Percentiles rank a stretch among this genome's conserved stretches.
phyloP scores from a whole-genome alignment of 2,329 filamentous ascomycete species.

The Tolypocladium inflatum region DNA sequence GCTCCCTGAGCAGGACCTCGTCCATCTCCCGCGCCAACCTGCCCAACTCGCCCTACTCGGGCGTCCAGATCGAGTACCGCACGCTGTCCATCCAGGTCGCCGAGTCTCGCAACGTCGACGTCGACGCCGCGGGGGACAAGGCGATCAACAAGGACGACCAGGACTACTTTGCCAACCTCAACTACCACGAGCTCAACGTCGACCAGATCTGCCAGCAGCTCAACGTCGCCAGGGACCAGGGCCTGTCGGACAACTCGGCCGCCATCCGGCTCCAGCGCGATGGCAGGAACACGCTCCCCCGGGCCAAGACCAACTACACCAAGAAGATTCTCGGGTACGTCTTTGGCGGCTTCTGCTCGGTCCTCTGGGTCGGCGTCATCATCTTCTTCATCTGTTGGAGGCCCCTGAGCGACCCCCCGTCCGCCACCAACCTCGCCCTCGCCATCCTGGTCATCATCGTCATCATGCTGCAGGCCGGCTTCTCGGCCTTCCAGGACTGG shows the following conservation, averaged over 20 bases:
- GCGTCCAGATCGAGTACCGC: conserved; percentile 29
- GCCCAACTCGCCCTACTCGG: conserved; percentile 20
- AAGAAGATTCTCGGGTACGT: conserved; percentile 31
- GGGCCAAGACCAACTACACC: conserved; percentile 30
- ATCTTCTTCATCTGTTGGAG: conserved; percentile 39
- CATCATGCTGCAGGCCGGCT: conserved; percentile 34
- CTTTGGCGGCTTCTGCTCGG: conserved; percentile 37
- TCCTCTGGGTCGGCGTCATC: conserved; percentile 35
- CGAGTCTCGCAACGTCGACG: conserved; percentile 22
- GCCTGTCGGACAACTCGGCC: conserved; percentile 24
- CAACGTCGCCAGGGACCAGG: conserved; percentile 22
- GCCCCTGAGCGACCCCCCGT: conserved; percentile 34
- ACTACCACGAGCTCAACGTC: conserved; percentile 24
- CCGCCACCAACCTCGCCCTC: conserved; percentile 31
- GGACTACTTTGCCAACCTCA: conserved; percentile 33
- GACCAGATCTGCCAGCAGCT: conserved; percentile 28
- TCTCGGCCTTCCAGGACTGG: conserved; percentile 38
- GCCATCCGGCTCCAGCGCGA: conserved; percentile 26
- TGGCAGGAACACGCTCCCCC: conserved; percentile 30
- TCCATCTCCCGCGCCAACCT: neutral
- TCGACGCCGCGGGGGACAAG: conserved; percentile 12
- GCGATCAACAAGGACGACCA: conserved; percentile 22
- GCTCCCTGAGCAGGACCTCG: conserved; percentile 11
- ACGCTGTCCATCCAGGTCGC: conserved; percentile 29
- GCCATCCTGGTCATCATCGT: conserved; percentile 37